Conservation (phyloP, 1,284 basidiomycete genomes). For the Gymnopus androsaceus region DNA sequence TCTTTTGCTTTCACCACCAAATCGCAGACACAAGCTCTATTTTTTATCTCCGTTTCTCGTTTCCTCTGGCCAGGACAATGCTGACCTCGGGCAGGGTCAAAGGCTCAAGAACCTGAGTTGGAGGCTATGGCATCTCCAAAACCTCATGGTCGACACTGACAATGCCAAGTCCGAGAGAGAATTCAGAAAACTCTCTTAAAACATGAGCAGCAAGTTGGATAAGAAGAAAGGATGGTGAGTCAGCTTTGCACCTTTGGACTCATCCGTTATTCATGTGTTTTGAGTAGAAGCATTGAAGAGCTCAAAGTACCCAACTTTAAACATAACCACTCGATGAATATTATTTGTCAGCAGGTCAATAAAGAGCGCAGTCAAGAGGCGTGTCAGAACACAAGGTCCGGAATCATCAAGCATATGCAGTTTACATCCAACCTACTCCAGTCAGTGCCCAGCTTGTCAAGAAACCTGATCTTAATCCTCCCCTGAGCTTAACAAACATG, state of each 20-base stretch:
- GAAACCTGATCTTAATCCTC: slow-evolving; percentile 71
- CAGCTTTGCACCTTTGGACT: slow-evolving; percentile 5
- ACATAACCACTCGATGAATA: slow-evolving; percentile 70
- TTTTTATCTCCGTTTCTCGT: too few species aligned
- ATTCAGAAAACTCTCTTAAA: slow-evolving; percentile 81
- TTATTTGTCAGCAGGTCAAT: slow-evolving; percentile 74
- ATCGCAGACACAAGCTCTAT: too few species aligned
- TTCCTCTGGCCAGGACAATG: too few species aligned
- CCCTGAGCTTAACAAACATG: slow-evolving; percentile 61
- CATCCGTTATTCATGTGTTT: slow-evolving; percentile 17
- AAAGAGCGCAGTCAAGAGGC: slow-evolving; percentile 77
- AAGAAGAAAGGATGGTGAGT: slow-evolving; percentile 83
- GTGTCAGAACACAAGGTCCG: slow-evolving; percentile 59
- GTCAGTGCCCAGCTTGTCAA: slow-evolving; percentile 48
- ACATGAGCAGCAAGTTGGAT: slow-evolving; percentile 84
- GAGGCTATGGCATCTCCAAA: slow-evolving; percentile 86
- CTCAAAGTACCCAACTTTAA: slow-evolving; percentile 78
- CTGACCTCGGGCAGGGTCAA: slow-evolving; percentile 83
- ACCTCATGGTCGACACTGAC: slow-evolving; percentile 83
- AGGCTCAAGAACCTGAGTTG: slow-evolving; percentile 85
- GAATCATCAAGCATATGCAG: slow-evolving; percentile 80
- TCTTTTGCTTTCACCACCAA: too few species aligned
- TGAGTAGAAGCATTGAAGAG: slow-evolving; percentile 74
- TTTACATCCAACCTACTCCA: slow-evolving; percentile 70
- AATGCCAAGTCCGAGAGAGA: slow-evolving; percentile 83